Evolutionary conservation across 1,284 basidiomycete genomes (phyloP).

Genomic region (Tilletiopsis washingtonensis): DNA sequence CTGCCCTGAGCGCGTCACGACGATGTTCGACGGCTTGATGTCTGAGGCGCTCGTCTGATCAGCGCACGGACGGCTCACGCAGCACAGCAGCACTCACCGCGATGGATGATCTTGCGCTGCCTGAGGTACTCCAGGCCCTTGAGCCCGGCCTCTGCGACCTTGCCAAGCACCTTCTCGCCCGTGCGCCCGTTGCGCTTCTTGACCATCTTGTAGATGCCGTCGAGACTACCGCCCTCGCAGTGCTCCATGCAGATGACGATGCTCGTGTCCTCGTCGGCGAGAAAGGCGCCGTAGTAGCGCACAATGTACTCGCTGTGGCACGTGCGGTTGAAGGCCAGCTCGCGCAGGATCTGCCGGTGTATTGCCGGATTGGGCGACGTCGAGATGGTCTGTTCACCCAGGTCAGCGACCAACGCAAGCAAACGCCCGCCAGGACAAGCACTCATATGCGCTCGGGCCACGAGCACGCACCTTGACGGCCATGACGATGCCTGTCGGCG

Average conservation of each 20-base stretch:
- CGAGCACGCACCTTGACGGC: constrained; percentile 66
- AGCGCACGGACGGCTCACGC: too few species aligned
- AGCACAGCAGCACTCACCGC: constrained; percentile 49
- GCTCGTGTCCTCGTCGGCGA: constrained; percentile 81
- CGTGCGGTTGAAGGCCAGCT: constrained; percentile 79
- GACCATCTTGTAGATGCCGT: constrained; percentile 76
- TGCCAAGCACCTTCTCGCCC: constrained; percentile 82
- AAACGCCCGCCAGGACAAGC: neutral
- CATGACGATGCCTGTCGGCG: constrained; percentile 67
- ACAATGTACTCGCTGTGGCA: constrained; percentile 83
- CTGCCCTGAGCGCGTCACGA: constrained; percentile 73
- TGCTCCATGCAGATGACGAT: constrained; percentile 95
- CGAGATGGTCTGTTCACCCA: constrained; percentile 63
- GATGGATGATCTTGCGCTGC: constrained; percentile 81
- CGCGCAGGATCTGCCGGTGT: constrained; percentile 79
- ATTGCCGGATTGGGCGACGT: constrained; percentile 81
- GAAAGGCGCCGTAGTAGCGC: constrained; percentile 86
- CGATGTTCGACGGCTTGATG: constrained; percentile 93
- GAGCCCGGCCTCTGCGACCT: constrained; percentile 83
- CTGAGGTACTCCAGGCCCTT: constrained; percentile 89
- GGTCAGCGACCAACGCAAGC: neutral
- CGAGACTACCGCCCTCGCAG: constrained; percentile 73
- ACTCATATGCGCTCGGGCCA: neutral
- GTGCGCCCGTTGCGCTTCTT: constrained; percentile 68
- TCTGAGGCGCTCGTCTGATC: constrained; percentile 50